These are phyloP conservation scores for Wilcoxina mikolae DNA, from an alignment of 495 filamentous ascomycete species.

Conservation along the genomic window DNA sequence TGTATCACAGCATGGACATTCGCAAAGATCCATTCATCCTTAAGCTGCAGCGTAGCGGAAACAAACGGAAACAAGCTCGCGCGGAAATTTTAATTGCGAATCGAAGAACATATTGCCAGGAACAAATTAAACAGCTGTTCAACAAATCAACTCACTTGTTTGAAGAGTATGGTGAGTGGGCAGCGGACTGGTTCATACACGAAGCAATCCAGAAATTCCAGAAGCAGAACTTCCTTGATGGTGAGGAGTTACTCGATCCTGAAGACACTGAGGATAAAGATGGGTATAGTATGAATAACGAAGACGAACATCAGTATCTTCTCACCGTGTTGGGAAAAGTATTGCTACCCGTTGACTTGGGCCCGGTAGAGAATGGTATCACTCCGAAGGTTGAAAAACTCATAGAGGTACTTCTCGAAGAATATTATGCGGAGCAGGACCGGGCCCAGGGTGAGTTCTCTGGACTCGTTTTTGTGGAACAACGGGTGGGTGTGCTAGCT, in stretches of 20 bases:
- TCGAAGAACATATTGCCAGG: conserved; percentile 46
- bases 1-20: conserved; percentile 41
- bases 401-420: conserved; percentile 28
- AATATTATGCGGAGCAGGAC: conserved; percentile 20
- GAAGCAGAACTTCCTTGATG: conserved; percentile 33
- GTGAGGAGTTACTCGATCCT: conserved; percentile 19
- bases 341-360: conserved; percentile 24
- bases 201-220: conserved; percentile 29
- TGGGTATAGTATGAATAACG: conserved; percentile 3
- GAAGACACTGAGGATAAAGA: conserved; percentile 32
- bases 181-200: conserved; percentile 55
- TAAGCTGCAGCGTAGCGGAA: conserved; percentile 31
- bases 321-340: conserved; percentile 37
- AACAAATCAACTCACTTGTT: conserved; percentile 38
- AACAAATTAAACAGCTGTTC: conserved; percentile 47
- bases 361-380: conserved; percentile 17
- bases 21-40: conserved; percentile 54
- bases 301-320: conserved; percentile 50
- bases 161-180: conserved; percentile 59
- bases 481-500: conserved; percentile 53
- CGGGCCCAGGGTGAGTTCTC: conserved; percentile 36
- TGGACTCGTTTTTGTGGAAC: conserved; percentile 66
- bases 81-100: conserved; percentile 26
- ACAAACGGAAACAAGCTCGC: conserved; percentile 33
- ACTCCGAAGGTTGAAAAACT: conserved; percentile 29